A percentile compares a stretch with the other conserved stretches of the same genome.
Evolutionary conservation across 2,329 filamentous ascomycete species (phyloP).

Genomic region (Passalora sequoiae): DNA sequence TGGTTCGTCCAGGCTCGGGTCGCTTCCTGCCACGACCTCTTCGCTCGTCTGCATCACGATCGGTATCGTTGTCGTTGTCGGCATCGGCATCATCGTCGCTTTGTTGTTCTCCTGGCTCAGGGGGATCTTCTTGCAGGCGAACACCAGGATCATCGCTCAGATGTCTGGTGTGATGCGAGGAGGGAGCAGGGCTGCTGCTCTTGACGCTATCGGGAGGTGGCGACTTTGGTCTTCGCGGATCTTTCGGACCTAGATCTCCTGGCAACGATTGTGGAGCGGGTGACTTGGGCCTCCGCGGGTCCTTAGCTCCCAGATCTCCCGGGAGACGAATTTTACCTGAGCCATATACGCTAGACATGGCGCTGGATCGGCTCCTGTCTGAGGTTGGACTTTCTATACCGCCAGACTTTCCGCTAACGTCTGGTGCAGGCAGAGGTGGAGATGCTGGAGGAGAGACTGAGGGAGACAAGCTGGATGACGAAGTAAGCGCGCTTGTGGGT

Average conservation of each 20-base stretch:
- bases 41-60: slow-evolving; percentile 25
- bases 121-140: slow-evolving; percentile 27
- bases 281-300: slow-evolving; percentile 32
- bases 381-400: slow-evolving; percentile 30
- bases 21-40: slow-evolving; percentile 32
- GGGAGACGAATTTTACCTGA: slow-evolving; percentile 29
- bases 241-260: slow-evolving; percentile 32
- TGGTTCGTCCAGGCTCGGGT: slow-evolving; percentile 32
- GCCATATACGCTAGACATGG: slow-evolving; percentile 31
- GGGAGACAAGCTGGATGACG: slow-evolving; percentile 15
- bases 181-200: slow-evolving; percentile 29
- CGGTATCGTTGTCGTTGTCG: slow-evolving; percentile 33
- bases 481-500: slow-evolving; percentile 2
- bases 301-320: slow-evolving; percentile 34
- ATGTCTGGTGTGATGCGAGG: slow-evolving; percentile 21
- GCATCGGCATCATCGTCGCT: slow-evolving; percentile 31
- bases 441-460: slow-evolving; percentile 26
- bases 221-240: slow-evolving; percentile 24
- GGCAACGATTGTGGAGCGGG: slow-evolving; percentile 27
- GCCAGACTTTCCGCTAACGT: slow-evolving; percentile 22
- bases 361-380: slow-evolving; percentile 22
- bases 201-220: slow-evolving; percentile 21
- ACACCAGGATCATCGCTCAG: slow-evolving; percentile 24
- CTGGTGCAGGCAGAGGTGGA: slow-evolving; percentile 21
- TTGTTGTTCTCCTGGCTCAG: slow-evolving; percentile 21